These are phyloP conservation scores for Retiboletus flavoniger DNA, from an alignment of 1,284 basidiomycete species.

Conservation along the genomic window DNA sequence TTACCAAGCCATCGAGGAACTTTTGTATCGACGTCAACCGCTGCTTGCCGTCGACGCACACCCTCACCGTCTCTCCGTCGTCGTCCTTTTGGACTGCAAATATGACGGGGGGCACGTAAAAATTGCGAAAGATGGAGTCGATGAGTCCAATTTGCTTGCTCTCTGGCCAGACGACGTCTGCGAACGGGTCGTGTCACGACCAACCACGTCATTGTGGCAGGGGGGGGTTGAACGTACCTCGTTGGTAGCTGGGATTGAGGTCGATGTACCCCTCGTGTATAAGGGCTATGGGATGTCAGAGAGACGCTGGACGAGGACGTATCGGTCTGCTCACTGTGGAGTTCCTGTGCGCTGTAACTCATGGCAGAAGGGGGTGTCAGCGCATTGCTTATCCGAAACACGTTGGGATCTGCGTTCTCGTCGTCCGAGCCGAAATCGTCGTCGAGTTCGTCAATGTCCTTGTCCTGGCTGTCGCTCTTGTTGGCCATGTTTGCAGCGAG, in stretches of 20 bases:
- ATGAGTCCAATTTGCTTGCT: slow-evolving; percentile 69
- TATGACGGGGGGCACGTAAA: slow-evolving; percentile 72
- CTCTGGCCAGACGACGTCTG: slow-evolving; percentile 73
- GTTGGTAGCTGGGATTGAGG: slow-evolving; percentile 64
- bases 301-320: neutral
- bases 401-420: slow-evolving; percentile 38
- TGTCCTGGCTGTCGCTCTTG: slow-evolving; percentile 28
- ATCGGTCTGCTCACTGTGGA: slow-evolving; percentile 49
- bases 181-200: neutral
- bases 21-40: slow-evolving; percentile 69
- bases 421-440: slow-evolving; percentile 42
- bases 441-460: slow-evolving; percentile 52
- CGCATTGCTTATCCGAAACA: slow-evolving; percentile 48
- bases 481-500: slow-evolving; percentile 15
- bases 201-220: neutral
- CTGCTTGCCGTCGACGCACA: slow-evolving; percentile 79
- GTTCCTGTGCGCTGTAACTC: slow-evolving; percentile 44
- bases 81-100: slow-evolving; percentile 58
- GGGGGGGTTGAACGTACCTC: slow-evolving; percentile 44
- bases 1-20: slow-evolving; percentile 67
- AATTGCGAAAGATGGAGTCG: slow-evolving; percentile 73
- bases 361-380: slow-evolving; percentile 40
- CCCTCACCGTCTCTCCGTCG: slow-evolving; percentile 51
- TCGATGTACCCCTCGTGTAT: slow-evolving; percentile 68
- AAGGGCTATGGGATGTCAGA: slow-evolving; percentile 38